A percentile compares a stretch with the other conserved stretches of the same genome.
phyloP scores from a whole-genome alignment of 352 stramenopile genomes.

The Phytophthora lateralis region DNA sequence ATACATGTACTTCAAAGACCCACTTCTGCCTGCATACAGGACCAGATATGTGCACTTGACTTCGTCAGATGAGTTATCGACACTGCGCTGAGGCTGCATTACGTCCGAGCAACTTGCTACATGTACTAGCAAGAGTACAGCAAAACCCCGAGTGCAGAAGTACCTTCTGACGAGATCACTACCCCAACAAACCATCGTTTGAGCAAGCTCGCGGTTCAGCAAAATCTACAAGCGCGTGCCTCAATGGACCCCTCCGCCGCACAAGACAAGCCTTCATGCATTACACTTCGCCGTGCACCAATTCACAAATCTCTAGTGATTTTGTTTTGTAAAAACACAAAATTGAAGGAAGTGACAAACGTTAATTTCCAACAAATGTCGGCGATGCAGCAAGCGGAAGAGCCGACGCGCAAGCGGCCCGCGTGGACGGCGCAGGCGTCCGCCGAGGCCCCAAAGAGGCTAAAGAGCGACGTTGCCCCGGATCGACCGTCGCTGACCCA shows the following conservation, averaged over 20 bases:
- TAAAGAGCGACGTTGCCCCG: constrained; percentile 10
- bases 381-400: constrained; percentile 17
- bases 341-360: neutral
- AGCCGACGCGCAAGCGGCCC: constrained; percentile 28
- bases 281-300: neutral
- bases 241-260: neutral
- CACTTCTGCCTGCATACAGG: too few relatives aligned
- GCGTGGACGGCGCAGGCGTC: constrained; percentile 3
- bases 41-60: too few relatives aligned
- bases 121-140: neutral
- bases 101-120: neutral
- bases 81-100: neutral
- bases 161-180: neutral
- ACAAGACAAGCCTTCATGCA: neutral
- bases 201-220: neutral
- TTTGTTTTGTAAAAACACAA: neutral
- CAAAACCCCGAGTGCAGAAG: neutral
- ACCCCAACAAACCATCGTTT: neutral
- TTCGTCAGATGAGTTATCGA: too few relatives aligned
- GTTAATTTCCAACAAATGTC: constrained; percentile 2
- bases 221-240: neutral
- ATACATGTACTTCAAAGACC: too few relatives aligned
- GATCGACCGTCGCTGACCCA: constrained; percentile 26
- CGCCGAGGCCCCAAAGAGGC: constrained; percentile 15
- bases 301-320: neutral